Evolutionary conservation across 2,329 filamentous ascomycete species (phyloP).

Genomic region (Acephala macrosclerotiorum): DNA sequence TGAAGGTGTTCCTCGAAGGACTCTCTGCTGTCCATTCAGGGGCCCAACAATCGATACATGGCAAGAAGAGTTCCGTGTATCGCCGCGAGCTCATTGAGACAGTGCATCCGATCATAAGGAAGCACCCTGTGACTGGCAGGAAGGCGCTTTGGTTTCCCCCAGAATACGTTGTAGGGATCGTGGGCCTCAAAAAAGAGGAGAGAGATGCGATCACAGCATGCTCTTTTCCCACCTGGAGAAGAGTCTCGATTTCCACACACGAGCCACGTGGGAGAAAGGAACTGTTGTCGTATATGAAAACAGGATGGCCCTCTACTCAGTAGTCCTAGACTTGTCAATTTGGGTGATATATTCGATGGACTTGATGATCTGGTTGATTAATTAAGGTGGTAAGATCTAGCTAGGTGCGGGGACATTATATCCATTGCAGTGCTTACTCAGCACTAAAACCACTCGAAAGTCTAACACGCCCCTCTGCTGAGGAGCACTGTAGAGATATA

Average conservation of each 20-base stretch:
- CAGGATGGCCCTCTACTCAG: conserved; percentile 9
- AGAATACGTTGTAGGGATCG: conserved; percentile 3
- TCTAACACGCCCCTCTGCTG: no score
- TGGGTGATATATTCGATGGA: no score
- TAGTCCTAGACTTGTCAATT: conserved; percentile 6
- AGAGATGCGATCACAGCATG: conserved; percentile 8
- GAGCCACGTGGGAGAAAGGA: conserved; percentile 1
- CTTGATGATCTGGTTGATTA: no score
- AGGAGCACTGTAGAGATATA: no score
- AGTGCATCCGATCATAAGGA: conserved; percentile 2
- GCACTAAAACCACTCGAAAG: no score
- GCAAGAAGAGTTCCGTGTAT: conserved; percentile 7
- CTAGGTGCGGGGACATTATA: no score
- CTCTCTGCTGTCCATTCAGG: conserved; percentile 8
- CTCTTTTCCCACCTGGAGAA: conserved; percentile 6
- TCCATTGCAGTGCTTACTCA: no score
- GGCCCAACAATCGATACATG: conserved; percentile 2
- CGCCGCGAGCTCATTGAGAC: conserved; percentile 7
- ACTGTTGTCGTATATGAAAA: conserved; percentile 10
- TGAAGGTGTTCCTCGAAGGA: conserved; percentile 7
- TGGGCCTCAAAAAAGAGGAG: conserved; percentile 6
- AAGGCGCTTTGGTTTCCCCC: conserved; percentile 11
- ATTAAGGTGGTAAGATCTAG: no score
- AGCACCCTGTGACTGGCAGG: not conserved
- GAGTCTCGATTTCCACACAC: conserved; percentile 9